phyloP scores from a whole-genome alignment of 192 early-diverging fungal species.

The Tieghemiomyces parasiticus region DNA sequence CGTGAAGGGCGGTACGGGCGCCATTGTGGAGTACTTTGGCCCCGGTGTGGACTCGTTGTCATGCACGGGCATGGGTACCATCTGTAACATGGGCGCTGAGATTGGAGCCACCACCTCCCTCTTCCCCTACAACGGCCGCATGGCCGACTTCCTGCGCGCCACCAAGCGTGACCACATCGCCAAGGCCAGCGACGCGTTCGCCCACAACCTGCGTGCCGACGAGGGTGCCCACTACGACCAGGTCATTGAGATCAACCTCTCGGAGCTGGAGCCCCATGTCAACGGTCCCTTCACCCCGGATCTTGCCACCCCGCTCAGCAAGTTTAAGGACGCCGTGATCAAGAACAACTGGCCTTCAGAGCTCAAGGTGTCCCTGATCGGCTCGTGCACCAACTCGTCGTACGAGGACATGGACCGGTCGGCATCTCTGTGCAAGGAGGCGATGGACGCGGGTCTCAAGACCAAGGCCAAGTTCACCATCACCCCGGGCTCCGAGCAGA shows the following conservation, averaged over 20 bases:
- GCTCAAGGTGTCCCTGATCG: conserved; percentile 84
- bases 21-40: conserved; percentile 97
- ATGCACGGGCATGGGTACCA: conserved; percentile 97
- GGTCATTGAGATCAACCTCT: conserved; percentile 88
- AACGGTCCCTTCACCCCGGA: conserved; percentile 97
- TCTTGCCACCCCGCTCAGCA: conserved; percentile 79
- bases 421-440: conserved; percentile 79
- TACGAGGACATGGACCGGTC: conserved; percentile 95
- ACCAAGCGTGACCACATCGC: conserved; percentile 73
- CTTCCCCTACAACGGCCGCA: conserved; percentile 88
- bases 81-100: conserved; percentile 99
- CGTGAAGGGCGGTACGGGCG: conserved; percentile 93
- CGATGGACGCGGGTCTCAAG: conserved; percentile 62
- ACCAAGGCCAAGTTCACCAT: conserved; percentile 73
- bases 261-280: conserved; percentile 87
- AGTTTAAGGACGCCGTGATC: conserved; percentile 79
- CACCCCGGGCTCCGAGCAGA: conserved; percentile 96
- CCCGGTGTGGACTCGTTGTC: conserved; percentile 85
- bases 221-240: conserved; percentile 80
- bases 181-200: conserved; percentile 56
- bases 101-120: conserved; percentile 95
- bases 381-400: conserved; percentile 97
- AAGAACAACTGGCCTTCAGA: conserved; percentile 81
- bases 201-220: conserved; percentile 83
- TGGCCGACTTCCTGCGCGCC: conserved; percentile 80